Base-by-base conservation (phyloP, 2,329 filamentous ascomycete genomes). In the Juglanconis oblonga region DNA sequence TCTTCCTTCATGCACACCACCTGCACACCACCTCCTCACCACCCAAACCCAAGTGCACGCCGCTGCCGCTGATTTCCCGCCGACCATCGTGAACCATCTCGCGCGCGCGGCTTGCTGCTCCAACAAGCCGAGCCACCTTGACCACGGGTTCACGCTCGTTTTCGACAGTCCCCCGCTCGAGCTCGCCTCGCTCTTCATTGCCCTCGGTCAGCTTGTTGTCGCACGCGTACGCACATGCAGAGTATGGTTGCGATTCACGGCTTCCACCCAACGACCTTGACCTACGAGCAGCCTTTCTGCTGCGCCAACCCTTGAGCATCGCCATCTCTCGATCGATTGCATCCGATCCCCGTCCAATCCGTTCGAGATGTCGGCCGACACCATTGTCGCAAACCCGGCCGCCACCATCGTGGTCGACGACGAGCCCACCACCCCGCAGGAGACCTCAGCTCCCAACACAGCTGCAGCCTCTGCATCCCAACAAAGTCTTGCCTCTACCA, bases 401-500 rank as follows among this genome's bases (percentile, higher is more conserved):
- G 40, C 55, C 33, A 31, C 36, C 35, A 45, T 51, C 10, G 51
- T 49, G 29, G 44, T 61, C 35, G 53, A 53, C 14, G 61, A 61
- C 45, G 54, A 52, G 38, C 61, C 61, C 14, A 60, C 31, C 49
- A 59, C 45, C 40, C 58, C 40, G 32, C 33, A 57, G 32, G 55
- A 57, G n/a, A 9, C 17, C 32, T 35, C 45, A 33, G 45, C 55
- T 29, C 55, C 55, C 45, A 42, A 44, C 47, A 48, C 31, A 33
- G 35, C 24, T 5, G 35, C 24, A 9, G 47, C 10, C 4, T 17
- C 55, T 24, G 57, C 11, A 79, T 84, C 82, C 14, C 82, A 85
- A 62, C 74, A 78, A 40, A 83, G 82, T 24, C 73, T 86, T n/a
- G 80, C 81, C 10, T 83, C 82, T 1, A 86, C 83, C n/a, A 81